phyloP scores from a whole-genome alignment of 306 rosid species.

The Cucumis melo region DNA sequence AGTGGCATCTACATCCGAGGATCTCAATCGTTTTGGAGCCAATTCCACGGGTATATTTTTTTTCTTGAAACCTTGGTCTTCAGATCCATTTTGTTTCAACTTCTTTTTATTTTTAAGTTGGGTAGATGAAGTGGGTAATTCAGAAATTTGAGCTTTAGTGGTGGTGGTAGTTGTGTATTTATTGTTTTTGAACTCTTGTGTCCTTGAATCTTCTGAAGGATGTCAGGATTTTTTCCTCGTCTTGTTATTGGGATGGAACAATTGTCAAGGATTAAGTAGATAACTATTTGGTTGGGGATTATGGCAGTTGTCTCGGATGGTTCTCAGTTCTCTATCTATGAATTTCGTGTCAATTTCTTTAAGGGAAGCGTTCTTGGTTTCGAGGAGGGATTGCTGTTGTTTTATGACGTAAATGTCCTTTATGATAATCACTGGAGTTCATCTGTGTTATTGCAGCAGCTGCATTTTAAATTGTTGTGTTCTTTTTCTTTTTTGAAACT shows the following conservation, averaged over 20 bases:
- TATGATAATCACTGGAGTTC: background rate
- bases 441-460: background rate
- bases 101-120: background rate
- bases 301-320: background rate
- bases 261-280: background rate
- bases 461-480: background rate
- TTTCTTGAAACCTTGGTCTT: background rate
- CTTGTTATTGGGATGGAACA: background rate
- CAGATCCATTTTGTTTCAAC: background rate
- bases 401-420: background rate
- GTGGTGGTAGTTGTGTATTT: background rate
- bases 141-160: background rate
- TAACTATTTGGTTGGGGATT: background rate
- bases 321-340: background rate
- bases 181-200: background rate
- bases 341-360: background rate
- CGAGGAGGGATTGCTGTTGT: background rate
- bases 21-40: slow-evolving; percentile 42
- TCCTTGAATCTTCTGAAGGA: background rate
- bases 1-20: slow-evolving; percentile 36
- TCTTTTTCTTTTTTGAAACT: background rate
- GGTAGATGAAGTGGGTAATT: background rate
- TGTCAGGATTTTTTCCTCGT: background rate
- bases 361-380: background rate
- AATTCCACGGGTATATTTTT: slow-evolving; percentile 45